Base-by-base conservation (phyloP, 768 basidiomycete genomes). In the Russula griseocarnosa region DNA sequence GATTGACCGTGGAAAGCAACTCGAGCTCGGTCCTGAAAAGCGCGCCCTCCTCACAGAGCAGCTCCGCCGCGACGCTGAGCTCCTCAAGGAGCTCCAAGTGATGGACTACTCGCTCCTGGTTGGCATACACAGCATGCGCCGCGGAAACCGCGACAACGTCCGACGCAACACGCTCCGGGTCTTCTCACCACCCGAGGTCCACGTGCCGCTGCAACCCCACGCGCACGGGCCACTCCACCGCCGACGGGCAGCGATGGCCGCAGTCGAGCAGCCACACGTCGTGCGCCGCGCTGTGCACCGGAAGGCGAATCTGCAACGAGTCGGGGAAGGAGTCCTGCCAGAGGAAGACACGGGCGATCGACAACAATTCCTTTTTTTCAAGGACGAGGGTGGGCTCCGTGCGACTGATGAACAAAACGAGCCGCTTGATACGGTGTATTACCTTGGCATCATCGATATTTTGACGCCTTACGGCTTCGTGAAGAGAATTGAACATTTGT, bases 21-120 rank as follows among this genome's bases (percentile, higher is more conserved):
- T 99, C 52, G 91, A 94, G 74, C 75, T 98, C n/a, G 97, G 97
- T 0, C 97, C 97, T 0, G 94, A 98, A 78, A 99, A 98, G 76
- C 78, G 90, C 52, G 93, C 94, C 5, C 75, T 96, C 58, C 78
- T 99, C 71, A 86, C 88, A 14, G 97, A 98, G 74, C 97, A 99
- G 78, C 76, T 99, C 42, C 78, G 90, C 67, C 78, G 94, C 56
- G 97, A 99, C 71, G 80, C 87, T 24, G 92, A 92, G 75, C 84
- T 98, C 68, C 74, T 99, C 73, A 89, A 89, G 76, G 74, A 76
- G 67, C 79, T 97, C 22, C 77, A 84, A 50, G 95, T 99, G 61
- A 98, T 98, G 95, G 97, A 98, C 74, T 98, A 99, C 73, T 92
- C 90, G 67, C 77, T 99, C 28, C 82, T 99, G 50, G 86, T 98